A percentile compares a stretch with the other conserved stretches of the same genome.
Conservation (phyloP, 768 basidiomycete species). For the Suillus subluteus region DNA sequence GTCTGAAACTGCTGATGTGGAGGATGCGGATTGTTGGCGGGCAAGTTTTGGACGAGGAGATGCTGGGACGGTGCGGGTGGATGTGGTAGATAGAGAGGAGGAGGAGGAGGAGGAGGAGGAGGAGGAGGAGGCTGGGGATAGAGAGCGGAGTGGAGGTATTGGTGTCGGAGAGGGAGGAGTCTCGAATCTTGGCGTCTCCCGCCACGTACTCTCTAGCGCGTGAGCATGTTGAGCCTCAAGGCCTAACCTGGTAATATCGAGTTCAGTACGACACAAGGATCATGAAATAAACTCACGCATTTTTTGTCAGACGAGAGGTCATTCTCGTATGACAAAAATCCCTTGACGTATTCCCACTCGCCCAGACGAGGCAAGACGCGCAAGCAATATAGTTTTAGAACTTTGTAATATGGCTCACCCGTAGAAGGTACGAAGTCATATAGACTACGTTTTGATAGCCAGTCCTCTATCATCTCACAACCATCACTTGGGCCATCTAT, state of each 20-base stretch:
- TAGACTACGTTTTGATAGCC: slow-evolving; percentile 65
- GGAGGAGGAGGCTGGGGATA: slow-evolving; percentile 52
- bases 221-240: slow-evolving; percentile 41
- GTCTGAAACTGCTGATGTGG: slow-evolving; percentile 29
- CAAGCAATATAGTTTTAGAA: slow-evolving; percentile 76
- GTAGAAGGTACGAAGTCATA: slow-evolving; percentile 33
- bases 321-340: slow-evolving; percentile 74
- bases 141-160: slow-evolving; percentile 33
- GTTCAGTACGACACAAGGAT: slow-evolving; percentile 13
- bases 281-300: slow-evolving; percentile 46
- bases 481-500: slow-evolving; percentile 63
- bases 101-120: slow-evolving; percentile 52
- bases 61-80: slow-evolving; percentile 69
- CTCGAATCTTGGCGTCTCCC: slow-evolving; percentile 23
- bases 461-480: slow-evolving; percentile 75
- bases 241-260: background rate
- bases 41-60: slow-evolving; percentile 19
- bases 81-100: slow-evolving; percentile 71
- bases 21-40: slow-evolving; percentile 22
- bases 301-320: slow-evolving; percentile 56
- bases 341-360: slow-evolving; percentile 80
- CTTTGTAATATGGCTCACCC: slow-evolving; percentile 67
- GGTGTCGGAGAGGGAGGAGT: slow-evolving; percentile 27
- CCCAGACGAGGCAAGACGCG: slow-evolving; percentile 71
- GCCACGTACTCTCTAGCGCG: slow-evolving; percentile 22